A percentile compares a stretch with the other conserved stretches of the same genome.
phyloP scores from a whole-genome alignment of 805 yeast genomes.

The Sugiyamaella lignohabitans region DNA sequence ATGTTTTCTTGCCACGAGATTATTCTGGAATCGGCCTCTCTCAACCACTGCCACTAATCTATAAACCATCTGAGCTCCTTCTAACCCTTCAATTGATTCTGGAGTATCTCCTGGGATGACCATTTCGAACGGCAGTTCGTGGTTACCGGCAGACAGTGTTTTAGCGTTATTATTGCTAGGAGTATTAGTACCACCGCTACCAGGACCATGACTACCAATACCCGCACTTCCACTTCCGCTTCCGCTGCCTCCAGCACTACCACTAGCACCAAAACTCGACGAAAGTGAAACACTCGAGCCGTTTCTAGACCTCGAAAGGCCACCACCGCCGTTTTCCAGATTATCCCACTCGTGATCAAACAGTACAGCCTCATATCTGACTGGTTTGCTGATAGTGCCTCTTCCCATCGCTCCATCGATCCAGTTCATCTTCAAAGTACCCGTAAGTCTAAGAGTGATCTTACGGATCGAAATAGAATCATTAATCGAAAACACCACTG shows the following conservation, averaged over 20 bases:
- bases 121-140: constrained; percentile 84
- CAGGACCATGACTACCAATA: constrained; percentile 2
- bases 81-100: constrained; percentile 86
- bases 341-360: constrained; percentile 79
- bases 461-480: constrained; percentile 70
- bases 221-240: background rate
- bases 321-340: constrained; percentile 40
- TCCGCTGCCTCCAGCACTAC: constrained; percentile 3
- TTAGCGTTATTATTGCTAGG: constrained; percentile 5
- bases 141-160: constrained; percentile 50
- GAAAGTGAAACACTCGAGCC: constrained; percentile 2
- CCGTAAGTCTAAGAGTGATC: constrained; percentile 57
- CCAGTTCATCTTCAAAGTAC: constrained; percentile 36
- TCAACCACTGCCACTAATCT: constrained; percentile 74
- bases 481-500: constrained; percentile 62
- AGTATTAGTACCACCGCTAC: constrained; percentile 17
- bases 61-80: constrained; percentile 48
- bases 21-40: constrained; percentile 67
- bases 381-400: constrained; percentile 25
- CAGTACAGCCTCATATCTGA: constrained; percentile 48
- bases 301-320: background rate
- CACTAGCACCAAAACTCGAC: background rate
- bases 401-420: constrained; percentile 31
- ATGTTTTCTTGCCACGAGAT: constrained; percentile 60
- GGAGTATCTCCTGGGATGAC: constrained; percentile 77